Percentiles rank a stretch among this genome's conserved stretches.
These are phyloP conservation scores for Nicotiana obtusifolia DNA, from an alignment of 257 asterid species.

Conservation along the genomic window DNA sequence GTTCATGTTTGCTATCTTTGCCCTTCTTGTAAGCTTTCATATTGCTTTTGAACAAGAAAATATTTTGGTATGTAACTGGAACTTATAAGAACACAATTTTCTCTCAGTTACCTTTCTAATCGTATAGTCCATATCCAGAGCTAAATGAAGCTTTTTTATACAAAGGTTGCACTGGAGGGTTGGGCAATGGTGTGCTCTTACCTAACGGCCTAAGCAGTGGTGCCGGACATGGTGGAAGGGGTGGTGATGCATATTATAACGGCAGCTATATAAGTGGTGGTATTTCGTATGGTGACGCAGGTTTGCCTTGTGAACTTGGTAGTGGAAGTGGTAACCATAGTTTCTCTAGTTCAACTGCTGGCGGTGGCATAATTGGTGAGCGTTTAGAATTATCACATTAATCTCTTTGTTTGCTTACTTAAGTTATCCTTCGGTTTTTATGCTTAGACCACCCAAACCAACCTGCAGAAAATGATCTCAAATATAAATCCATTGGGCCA, in stretches of 20 bases:
- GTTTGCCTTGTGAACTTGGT: slow-evolving; percentile 90
- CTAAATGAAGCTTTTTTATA: slow-evolving; percentile 6
- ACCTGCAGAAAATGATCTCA: neutral
- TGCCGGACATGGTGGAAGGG: slow-evolving; percentile 96
- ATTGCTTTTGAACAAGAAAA: neutral
- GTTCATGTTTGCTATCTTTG: neutral
- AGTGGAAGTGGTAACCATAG: slow-evolving; percentile 89
- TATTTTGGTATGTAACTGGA: neutral
- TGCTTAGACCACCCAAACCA: neutral
- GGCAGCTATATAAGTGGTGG: slow-evolving; percentile 71
- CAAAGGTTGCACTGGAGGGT: slow-evolving; percentile 81
- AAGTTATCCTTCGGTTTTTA: neutral
- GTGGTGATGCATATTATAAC: slow-evolving; percentile 73
- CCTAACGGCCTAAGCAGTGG: slow-evolving; percentile 75
- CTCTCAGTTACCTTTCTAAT: neutral
- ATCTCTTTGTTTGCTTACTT: neutral
- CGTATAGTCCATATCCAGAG: slow-evolving; percentile 4
- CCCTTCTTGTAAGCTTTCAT: neutral
- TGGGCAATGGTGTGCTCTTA: slow-evolving; percentile 66
- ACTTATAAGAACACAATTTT: neutral
- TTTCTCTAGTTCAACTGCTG: slow-evolving; percentile 54
- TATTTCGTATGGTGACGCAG: slow-evolving; percentile 55
- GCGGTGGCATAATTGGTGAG: slow-evolving; percentile 87
- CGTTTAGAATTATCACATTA: slow-evolving; percentile 12
- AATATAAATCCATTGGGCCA: neutral